phyloP scores from a whole-genome alignment of 768 basidiomycete genomes.

The Russula foetens region DNA sequence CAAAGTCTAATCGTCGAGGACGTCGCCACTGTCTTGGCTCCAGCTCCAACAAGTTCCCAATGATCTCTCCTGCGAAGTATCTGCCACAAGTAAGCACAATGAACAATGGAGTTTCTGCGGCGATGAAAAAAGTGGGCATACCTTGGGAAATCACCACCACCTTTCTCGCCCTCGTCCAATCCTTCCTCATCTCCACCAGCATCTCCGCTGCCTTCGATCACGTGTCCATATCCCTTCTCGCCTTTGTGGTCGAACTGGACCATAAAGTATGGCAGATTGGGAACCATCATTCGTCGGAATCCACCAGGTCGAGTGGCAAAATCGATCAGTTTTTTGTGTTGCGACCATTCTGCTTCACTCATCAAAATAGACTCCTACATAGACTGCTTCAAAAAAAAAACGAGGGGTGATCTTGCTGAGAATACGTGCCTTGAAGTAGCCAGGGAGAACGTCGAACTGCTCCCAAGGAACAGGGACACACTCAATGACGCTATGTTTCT shows the following conservation, averaged over 20 bases:
- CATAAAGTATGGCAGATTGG: constrained; percentile 98
- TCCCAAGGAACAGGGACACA: constrained; percentile 90
- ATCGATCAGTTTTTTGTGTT: constrained; percentile 95
- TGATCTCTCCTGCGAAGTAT: constrained; percentile 92
- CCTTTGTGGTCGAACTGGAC: constrained; percentile 98
- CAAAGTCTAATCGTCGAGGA: constrained; percentile 65
- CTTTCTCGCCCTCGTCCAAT: constrained; percentile 80
- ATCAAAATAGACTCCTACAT: constrained; percentile 83
- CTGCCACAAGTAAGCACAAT: constrained; percentile 32
- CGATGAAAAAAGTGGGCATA: constrained; percentile 30
- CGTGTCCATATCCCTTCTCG: constrained; percentile 96
- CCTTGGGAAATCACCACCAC: constrained; percentile 87
- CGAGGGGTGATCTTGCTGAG: neutral
- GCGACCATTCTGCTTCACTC: constrained; percentile 96
- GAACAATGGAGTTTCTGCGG: neutral
- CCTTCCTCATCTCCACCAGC: constrained; percentile 55
- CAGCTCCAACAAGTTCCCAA: constrained; percentile 83
- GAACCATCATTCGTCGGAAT: constrained; percentile 91
- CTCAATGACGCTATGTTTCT: constrained; percentile 90
- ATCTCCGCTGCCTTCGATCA: constrained; percentile 85
- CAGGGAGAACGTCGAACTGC: constrained; percentile 78
- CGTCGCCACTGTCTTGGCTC: constrained; percentile 82
- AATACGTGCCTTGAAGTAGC: constrained; percentile 75
- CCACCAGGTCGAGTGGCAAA: constrained; percentile 87
- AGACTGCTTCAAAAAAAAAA: neutral